Percentiles rank a stretch among this genome's conserved stretches.
These are phyloP conservation scores for Phytophthora cryptogea DNA, from an alignment of 352 stramenopile species.

Conservation along the genomic window DNA sequence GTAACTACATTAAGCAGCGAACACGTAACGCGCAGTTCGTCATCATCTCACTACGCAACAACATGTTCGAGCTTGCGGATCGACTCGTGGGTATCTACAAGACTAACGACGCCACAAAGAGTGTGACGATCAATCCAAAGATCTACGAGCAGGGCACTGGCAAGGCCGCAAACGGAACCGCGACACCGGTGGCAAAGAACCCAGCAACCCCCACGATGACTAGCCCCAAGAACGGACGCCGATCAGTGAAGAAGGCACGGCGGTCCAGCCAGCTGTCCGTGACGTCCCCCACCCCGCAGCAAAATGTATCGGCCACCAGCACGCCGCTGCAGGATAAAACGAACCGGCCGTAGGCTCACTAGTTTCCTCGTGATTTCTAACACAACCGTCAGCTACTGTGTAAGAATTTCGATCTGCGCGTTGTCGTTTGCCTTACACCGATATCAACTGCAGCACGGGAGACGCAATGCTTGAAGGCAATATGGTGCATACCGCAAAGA, in stretches of 20 bases:
- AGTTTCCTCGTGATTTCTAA: slow-evolving; percentile 3
- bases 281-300: slow-evolving; percentile 26
- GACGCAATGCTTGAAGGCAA: no score
- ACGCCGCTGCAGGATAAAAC: slow-evolving; percentile 49
- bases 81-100: slow-evolving; percentile 99
- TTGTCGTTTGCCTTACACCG: background rate
- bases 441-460: no score
- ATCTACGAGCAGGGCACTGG: slow-evolving; percentile 63
- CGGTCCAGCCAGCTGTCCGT: slow-evolving; percentile 38
- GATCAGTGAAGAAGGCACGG: slow-evolving; percentile 37
- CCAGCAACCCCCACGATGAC: slow-evolving; percentile 25
- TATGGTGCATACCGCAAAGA: no score
- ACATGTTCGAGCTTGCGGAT: slow-evolving; percentile 99
- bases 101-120: slow-evolving; percentile 99
- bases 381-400: slow-evolving; percentile 13
- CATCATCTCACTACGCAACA: slow-evolving; percentile 99
- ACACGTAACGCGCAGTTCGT: slow-evolving; percentile 99
- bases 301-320: slow-evolving; percentile 15
- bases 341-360: slow-evolving; percentile 35
- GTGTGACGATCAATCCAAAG: slow-evolving; percentile 98
- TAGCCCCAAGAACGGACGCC: slow-evolving; percentile 31
- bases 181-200: slow-evolving; percentile 27
- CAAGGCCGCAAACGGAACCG: slow-evolving; percentile 16
- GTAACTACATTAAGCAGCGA: slow-evolving; percentile 99
- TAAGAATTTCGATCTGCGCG: slow-evolving; percentile 2